Base-by-base conservation (phyloP, 2,329 filamentous ascomycete species). In the Neofusicoccum parvum region DNA sequence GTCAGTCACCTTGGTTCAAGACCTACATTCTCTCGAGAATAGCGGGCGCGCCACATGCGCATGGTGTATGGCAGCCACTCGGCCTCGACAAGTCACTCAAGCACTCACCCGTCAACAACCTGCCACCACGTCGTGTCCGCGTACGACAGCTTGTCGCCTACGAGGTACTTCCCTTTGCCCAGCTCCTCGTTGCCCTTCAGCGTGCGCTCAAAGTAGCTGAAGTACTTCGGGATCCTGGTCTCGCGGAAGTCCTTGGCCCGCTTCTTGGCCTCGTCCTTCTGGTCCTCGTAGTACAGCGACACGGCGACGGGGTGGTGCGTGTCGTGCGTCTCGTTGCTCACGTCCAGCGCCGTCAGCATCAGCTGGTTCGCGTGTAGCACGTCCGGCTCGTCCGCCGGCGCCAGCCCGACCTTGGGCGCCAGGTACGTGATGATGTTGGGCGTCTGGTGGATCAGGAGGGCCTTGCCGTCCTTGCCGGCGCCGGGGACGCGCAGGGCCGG, bases 81-180 rank as follows among this genome's bases (percentile, higher is more conserved):
- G 2, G n/a, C 20, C 56, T 20, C 34, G 5, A 23, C 36, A 27
- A 27, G 39, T 34, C 12, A 59, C 20, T 17, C 2, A 5, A 14
- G 20, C 27, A 67, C 67, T 67, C 46, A 70, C 49, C 82, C 81
- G 69, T 81, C 79, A 39, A 83, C 62, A 15, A 89, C 87, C 77
- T 92, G 90, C 81, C 90, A 94, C 0, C 93, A 73, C 2, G 90
- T 88, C 56, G 90, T 80, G 73, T 94, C 91, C 14, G 90, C 91
- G 75, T 90, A 92, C 0, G 87, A 91, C 68, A 94, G 70, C 67
- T 80, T 79, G 0, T 81, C 83, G 0, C 88, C 89, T 51, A 92
- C 88, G 0, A 94, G 75, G 82, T 88, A 92, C 27, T 86, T 82
- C 2, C 79, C 86, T 5, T 86, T 80, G 0, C 86, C 85, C 0